Percentiles rank a stretch among this genome's conserved stretches.
These are phyloP conservation scores for Luvunga scandens DNA, from an alignment of 345 rosid species.

Conservation along the genomic window DNA sequence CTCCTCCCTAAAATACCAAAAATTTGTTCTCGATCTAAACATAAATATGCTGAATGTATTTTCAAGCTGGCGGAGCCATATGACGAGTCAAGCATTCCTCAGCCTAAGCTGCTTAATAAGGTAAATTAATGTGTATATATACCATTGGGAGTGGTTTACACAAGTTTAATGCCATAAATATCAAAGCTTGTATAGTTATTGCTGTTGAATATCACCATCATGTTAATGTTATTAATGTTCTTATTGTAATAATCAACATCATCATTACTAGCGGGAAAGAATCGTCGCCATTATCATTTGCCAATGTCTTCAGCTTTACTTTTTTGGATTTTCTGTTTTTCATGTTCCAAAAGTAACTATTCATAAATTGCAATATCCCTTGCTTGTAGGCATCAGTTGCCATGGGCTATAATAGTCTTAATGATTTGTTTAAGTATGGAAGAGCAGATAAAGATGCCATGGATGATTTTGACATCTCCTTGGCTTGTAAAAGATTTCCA, in stretches of 20 bases:
- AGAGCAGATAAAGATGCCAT: conserved; percentile 35
- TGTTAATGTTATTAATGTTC: background rate
- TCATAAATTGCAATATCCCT: conserved; percentile 5
- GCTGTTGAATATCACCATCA: background rate
- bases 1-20: conserved; percentile 35
- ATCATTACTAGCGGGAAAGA: background rate
- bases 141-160: background rate
- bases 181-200: background rate
- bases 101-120: conserved; percentile 49
- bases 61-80: conserved; percentile 35
- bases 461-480: conserved; percentile 46
- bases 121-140: conserved; percentile 25
- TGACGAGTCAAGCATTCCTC: conserved; percentile 32
- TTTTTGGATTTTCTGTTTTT: background rate
- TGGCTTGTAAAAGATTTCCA: conserved; percentile 73
- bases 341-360: background rate
- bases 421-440: conserved; percentile 48
- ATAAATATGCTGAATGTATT: conserved; percentile 38
- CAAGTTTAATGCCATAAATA: background rate
- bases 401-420: conserved; percentile 44
- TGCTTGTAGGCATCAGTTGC: conserved; percentile 52
- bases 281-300: background rate
- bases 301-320: background rate
- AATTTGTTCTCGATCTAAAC: conserved; percentile 47
- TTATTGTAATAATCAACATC: background rate